phyloP scores from a whole-genome alignment of 2,329 filamentous ascomycete genomes.

The Polytolypa hystricis region DNA sequence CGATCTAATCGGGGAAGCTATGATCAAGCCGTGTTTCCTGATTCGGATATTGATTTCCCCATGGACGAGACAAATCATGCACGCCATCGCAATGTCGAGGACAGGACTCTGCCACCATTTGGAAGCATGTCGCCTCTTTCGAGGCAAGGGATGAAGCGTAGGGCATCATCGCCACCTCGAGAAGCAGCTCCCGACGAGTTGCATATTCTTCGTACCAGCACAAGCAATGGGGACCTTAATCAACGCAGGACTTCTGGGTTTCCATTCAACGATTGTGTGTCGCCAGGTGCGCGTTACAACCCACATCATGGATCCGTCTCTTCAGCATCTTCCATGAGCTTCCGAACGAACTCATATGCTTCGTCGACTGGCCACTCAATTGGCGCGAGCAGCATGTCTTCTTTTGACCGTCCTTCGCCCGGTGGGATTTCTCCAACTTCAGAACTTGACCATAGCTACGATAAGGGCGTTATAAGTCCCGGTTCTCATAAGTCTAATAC shows the following conservation, averaged over 20 bases:
- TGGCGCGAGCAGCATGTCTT: conserved; percentile 50
- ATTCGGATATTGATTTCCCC: conserved; percentile 32
- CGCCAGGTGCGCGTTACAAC: conserved; percentile 44
- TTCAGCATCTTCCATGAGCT: conserved; percentile 51
- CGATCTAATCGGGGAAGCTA: conserved; percentile 51
- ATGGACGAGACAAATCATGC: conserved; percentile 27
- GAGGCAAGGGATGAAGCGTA: conserved; percentile 50
- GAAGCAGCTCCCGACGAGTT: conserved; percentile 35
- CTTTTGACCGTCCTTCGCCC: conserved; percentile 51
- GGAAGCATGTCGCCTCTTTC: conserved; percentile 22
- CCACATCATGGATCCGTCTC: conserved; percentile 52
- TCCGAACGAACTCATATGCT: conserved; percentile 51
- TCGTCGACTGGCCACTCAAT: conserved; percentile 50
- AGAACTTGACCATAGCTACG: conserved; percentile 43
- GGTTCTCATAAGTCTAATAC: conserved; percentile 36
- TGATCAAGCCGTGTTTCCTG: conserved; percentile 47
- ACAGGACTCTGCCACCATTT: conserved; percentile 27
- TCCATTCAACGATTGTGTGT: conserved; percentile 44
- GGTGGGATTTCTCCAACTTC: conserved; percentile 47
- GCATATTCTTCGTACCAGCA: conserved; percentile 22
- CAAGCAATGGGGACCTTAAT: conserved; percentile 39
- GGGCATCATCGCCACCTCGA: conserved; percentile 52
- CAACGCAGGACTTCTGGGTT: conserved; percentile 44
- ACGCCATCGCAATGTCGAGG: conserved; percentile 28
- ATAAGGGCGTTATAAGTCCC: conserved; percentile 39